Base-by-base conservation (phyloP, 805 yeast species). In the Candida argentea region DNA sequence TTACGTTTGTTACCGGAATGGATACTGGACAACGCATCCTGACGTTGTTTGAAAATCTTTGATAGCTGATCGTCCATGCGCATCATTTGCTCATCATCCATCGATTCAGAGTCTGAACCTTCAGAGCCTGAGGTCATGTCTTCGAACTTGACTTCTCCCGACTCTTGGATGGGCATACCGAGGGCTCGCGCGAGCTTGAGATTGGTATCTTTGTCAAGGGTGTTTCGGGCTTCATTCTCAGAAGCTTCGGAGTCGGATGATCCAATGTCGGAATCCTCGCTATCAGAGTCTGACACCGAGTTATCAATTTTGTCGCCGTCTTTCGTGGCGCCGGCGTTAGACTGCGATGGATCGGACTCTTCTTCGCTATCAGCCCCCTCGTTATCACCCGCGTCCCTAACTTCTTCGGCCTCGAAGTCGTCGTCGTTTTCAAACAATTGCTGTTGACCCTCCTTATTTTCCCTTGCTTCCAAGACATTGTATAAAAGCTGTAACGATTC, bases 71-170 rank as follows among this genome's bases (percentile, higher is more conserved):
- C 81, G 48, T 89, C 97, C 42, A 89, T 70, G 13, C 87, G 93
- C 77, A 86, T 75, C 97, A 89, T 89, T 49, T 86, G 86, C 43
- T 87, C 95, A 52, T 87, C 96, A 35, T 87, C 94, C 93, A 86
- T 83, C 23, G 57, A 65, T 0, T 63, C 56, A 39, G 82, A 94
- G 28, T 76, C 82, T 16, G 69, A 76, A 16, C 64, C 71, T 4
- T 65, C 75, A 12, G 61, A 71, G 14, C 32, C 42, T 5, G 60
- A 52, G 22, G 46, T 49, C 26, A 61, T 36, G 14, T 57, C 67
- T 9, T 52, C 57, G 33, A 51, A 58, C 33, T 64, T 63, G 18
- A 63, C 69, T 38, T 63, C 70, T 5, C 69, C 73, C 43, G 48
- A 42, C 12, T 48, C 42, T 6, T 37, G 43, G 1, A 64, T 51